A percentile compares a stretch with the other conserved stretches of the same genome.
phyloP scores from a whole-genome alignment of 345 rosid genomes.

The Mercurialis annua region DNA sequence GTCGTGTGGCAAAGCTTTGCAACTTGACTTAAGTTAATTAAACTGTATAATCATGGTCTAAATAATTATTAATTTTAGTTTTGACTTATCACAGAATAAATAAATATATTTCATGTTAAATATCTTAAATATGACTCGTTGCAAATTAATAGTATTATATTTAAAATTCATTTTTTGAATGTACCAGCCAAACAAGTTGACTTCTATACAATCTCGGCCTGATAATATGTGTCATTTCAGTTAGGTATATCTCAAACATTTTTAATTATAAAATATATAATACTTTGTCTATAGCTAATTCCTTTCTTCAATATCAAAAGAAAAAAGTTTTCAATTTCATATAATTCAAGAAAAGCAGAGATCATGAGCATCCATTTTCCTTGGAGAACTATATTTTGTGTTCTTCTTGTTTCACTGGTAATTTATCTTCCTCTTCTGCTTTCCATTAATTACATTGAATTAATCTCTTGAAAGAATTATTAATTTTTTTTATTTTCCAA shows the following conservation, averaged over 20 bases:
- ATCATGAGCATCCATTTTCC: constrained; percentile 4
- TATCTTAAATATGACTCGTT: background rate
- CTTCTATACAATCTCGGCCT: background rate
- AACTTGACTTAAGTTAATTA: background rate
- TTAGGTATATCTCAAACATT: background rate
- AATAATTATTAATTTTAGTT: background rate
- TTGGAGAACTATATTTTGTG: background rate
- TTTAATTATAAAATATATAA: background rate
- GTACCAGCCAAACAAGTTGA: background rate
- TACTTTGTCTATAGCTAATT: background rate
- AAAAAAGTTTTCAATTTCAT: background rate
- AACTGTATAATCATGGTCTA: background rate
- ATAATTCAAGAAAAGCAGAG: background rate
- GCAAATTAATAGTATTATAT: too few species aligned
- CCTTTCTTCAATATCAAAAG: background rate
- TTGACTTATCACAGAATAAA: constrained; percentile 2
- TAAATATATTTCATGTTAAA: background rate
- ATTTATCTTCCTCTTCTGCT: background rate
- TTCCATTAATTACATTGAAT: background rate
- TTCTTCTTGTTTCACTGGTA: constrained; percentile 18
- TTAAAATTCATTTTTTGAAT: background rate
- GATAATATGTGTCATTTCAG: background rate
- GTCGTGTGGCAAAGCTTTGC: background rate
- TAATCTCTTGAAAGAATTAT: background rate
- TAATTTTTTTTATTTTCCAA: background rate